Evolutionary conservation across 2,329 filamentous ascomycete species (phyloP), one percentile per base, ranked within the genome.

Genomic region (Colletotrichum kahawae): DNA sequence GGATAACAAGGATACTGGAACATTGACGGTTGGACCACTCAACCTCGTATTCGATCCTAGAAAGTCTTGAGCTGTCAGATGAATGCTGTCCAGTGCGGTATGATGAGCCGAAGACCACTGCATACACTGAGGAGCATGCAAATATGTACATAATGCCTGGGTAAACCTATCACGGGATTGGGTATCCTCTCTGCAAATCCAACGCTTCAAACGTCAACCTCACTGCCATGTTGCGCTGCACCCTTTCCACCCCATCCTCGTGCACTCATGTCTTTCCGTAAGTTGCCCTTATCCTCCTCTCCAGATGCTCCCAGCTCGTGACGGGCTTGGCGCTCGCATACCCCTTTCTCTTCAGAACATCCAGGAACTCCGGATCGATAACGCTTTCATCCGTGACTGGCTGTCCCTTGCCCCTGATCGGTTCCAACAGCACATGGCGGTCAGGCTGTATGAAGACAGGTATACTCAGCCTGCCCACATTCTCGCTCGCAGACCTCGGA

Each of bases 401-500:
- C 36, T 43, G 13, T 4, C 36, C 62, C 9, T 13, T 12, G 14
- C 21, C 36, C 12, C 14, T 33, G 36, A 77, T 66, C 4, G 76
- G 76, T 14, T 68, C 76, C 27, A 77, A 12, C 18, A 77, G 16
- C 14, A 77, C 74, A 10, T 76, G 60, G 4, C 71, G 67, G 18
- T 77, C 76, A 4, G 76, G 76, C 67, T 77, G 76, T 14, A 77
- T 71, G 54, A 77, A 77, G 1, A 77, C 67, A 3, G 76, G 76
- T 38, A 77, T 77, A 2, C 76, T 77, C 56, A 77, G n/a, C 54
- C 76, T 33, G 1, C 67, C 74, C 1, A 77, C 76, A 16, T 77
- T 77, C 67, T 77, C 76, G 3, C 68, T 64, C 8, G 67, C 70
- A 2, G 64, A 68, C 21, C 76, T 27, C 14, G 88, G 85, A 77